Evolutionary conservation across 192 early-diverging fungal species (phyloP).

Genomic region (Thoreauomyces humboldtii): DNA sequence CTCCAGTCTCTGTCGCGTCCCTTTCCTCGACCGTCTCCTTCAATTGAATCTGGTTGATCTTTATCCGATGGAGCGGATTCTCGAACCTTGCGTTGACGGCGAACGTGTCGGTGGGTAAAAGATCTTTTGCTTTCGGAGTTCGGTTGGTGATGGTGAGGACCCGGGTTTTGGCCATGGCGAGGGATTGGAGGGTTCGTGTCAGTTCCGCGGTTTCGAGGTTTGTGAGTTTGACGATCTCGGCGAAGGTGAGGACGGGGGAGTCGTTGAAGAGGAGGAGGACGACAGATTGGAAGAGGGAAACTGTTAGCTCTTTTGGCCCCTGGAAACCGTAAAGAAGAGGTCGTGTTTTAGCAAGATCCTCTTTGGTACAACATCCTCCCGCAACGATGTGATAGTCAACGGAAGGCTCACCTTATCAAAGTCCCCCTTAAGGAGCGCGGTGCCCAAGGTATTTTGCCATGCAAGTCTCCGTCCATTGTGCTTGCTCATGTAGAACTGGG

Average conservation of each 20-base stretch:
- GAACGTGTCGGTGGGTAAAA: constrained; percentile 48
- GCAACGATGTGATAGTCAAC: not conserved
- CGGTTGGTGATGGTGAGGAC: constrained; percentile 36
- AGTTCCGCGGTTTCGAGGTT: constrained; percentile 79
- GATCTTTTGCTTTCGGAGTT: not conserved
- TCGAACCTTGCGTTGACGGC: constrained; percentile 64
- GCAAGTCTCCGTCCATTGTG: constrained; percentile 77
- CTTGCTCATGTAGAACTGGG: constrained; percentile 75
- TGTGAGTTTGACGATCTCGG: constrained; percentile 64
- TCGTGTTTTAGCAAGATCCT: too few relatives aligned
- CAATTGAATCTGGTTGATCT: constrained; percentile 50
- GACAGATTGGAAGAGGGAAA: constrained; percentile 43
- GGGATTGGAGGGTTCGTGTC: constrained; percentile 77
- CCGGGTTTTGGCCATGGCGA: constrained; percentile 68
- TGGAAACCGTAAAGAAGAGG: constrained; percentile 38
- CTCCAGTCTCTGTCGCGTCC: constrained; percentile 75
- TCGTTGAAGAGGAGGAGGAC: constrained; percentile 67
- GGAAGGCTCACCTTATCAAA: constrained; percentile 69
- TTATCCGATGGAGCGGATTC: constrained; percentile 45
- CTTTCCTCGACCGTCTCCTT: constrained; percentile 71
- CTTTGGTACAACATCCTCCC: not conserved
- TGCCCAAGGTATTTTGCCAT: constrained; percentile 85
- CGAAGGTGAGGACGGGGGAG: constrained; percentile 48
- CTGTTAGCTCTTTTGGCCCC: constrained; percentile 46
- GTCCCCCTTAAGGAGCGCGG: constrained; percentile 63